Evolutionary conservation across 2,329 filamentous ascomycete species (phyloP).

Genomic region (Aspergillus quadricinctus): DNA sequence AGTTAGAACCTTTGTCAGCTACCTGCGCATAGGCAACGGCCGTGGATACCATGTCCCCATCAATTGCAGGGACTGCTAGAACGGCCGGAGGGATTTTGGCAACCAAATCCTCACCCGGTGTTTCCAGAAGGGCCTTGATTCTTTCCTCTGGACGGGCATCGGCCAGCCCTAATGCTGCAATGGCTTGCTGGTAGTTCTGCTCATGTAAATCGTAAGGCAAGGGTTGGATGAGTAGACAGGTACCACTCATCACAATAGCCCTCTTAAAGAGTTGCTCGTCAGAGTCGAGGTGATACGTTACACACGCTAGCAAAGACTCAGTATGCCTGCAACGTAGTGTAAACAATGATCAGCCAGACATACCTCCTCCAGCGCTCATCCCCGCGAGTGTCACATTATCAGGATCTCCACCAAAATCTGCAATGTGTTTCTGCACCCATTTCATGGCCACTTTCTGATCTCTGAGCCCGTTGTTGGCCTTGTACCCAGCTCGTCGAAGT

Average conservation of each 20-base stretch:
- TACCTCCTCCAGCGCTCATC: conserved; percentile 45
- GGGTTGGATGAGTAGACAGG: conserved; percentile 40
- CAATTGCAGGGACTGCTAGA: conserved; percentile 36
- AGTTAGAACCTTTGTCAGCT: conserved; percentile 18
- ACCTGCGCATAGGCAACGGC: conserved; percentile 19
- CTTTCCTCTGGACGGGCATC: conserved; percentile 36
- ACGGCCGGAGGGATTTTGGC: conserved; percentile 35
- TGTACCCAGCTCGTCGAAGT: conserved; percentile 42
- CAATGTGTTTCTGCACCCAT: conserved; percentile 40
- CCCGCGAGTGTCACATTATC: conserved; percentile 42
- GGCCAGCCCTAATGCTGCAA: conserved; percentile 38
- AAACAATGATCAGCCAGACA: not conserved
- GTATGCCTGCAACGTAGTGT: conserved; percentile 4
- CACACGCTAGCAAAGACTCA: conserved; percentile 20
- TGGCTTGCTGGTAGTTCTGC: conserved; percentile 37
- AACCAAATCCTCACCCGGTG: conserved; percentile 41
- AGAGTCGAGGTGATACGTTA: conserved; percentile 33
- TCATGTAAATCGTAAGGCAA: conserved; percentile 39
- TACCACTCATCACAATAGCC: conserved; percentile 42
- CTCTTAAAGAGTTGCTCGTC: conserved; percentile 39
- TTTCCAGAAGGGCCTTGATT: conserved; percentile 37
- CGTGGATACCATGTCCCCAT: conserved; percentile 40
- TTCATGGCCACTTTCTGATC: conserved; percentile 45
- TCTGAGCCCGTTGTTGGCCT: conserved; percentile 43
- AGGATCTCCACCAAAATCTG: conserved; percentile 40